Conservation (phyloP, 148 eudicot species). For the Camellia sinensis region DNA sequence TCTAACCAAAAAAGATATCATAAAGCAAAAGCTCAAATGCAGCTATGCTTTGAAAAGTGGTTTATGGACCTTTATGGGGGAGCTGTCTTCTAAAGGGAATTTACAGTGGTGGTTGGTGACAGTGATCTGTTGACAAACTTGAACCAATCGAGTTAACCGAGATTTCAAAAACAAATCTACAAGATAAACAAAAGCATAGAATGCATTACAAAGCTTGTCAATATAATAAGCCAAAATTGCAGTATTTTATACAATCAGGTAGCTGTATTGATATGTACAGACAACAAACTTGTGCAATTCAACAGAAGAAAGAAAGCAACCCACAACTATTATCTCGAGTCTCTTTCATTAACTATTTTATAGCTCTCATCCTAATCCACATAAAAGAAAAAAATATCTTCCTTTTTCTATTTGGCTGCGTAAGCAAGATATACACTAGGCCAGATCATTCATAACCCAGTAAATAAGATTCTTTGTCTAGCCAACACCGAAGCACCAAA, state of each 20-base stretch:
- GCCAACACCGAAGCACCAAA: background rate
- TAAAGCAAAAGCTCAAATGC: slow-evolving; percentile 25
- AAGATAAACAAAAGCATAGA: slow-evolving; percentile 3
- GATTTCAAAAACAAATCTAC: background rate
- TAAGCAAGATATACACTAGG: background rate
- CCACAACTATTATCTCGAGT: background rate
- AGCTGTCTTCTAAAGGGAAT: slow-evolving; percentile 18
- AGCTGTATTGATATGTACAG: slow-evolving; percentile 14
- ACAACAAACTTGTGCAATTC: slow-evolving; percentile 4
- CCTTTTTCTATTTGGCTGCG: background rate
- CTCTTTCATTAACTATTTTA: background rate
- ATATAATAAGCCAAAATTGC: slow-evolving; percentile 1
- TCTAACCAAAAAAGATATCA: slow-evolving; percentile 10
- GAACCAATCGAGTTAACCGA: slow-evolving; percentile 10
- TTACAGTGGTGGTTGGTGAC: slow-evolving; percentile 19
- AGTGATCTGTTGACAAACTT: slow-evolving; percentile 27
- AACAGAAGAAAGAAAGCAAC: slow-evolving; percentile 1
- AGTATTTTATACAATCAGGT: background rate
- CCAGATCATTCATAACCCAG: slow-evolving; percentile 3
- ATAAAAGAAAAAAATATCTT: background rate
- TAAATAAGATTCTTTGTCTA: background rate
- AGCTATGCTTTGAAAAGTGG: slow-evolving; percentile 24
- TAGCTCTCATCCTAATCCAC: background rate
- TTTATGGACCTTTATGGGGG: slow-evolving; percentile 7
- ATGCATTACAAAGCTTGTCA: slow-evolving; percentile 3